A percentile compares a stretch with the other conserved stretches of the same genome.
phyloP scores from a whole-genome alignment of 257 asterid genomes.

The Solanum chilense region DNA sequence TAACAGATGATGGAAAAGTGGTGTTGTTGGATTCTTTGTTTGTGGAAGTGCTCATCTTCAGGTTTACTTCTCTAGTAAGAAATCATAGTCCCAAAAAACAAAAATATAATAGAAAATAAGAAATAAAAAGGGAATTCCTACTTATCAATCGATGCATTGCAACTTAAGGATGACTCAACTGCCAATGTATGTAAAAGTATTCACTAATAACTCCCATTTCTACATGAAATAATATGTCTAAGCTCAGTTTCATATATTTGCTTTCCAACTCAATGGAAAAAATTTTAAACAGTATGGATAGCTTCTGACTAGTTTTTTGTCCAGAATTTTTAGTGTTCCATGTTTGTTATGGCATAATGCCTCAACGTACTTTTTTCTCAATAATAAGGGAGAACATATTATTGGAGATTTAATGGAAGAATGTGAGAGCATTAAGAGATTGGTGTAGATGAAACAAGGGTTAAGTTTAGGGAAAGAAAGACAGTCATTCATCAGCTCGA shows the following conservation, averaged over 20 bases:
- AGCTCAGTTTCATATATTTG: not conserved
- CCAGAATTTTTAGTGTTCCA: not conserved
- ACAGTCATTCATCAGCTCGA: conserved; percentile 9
- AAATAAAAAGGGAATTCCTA: not conserved
- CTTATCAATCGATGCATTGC: not conserved
- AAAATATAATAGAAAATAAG: not conserved
- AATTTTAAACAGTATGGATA: not conserved
- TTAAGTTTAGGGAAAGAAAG: conserved; percentile 25
- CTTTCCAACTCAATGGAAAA: not conserved
- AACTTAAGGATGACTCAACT: not conserved
- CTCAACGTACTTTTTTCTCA: not conserved
- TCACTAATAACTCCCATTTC: not conserved
- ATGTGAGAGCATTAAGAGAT: conserved; percentile 37
- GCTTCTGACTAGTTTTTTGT: not conserved
- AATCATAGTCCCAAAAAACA: not conserved
- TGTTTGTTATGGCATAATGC: not conserved
- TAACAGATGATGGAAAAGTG: not conserved
- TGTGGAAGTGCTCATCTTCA: not conserved
- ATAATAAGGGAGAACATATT: not conserved
- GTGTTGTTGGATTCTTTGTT: too few relatives aligned
- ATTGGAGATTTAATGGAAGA: conserved; percentile 7
- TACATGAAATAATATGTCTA: not conserved
- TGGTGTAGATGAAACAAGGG: conserved; percentile 43
- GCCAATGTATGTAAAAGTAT: not conserved
- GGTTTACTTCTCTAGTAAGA: not conserved